Evolutionary conservation across 805 yeast species (phyloP).

Genomic region (Saccharomycopsis sp.): DNA sequence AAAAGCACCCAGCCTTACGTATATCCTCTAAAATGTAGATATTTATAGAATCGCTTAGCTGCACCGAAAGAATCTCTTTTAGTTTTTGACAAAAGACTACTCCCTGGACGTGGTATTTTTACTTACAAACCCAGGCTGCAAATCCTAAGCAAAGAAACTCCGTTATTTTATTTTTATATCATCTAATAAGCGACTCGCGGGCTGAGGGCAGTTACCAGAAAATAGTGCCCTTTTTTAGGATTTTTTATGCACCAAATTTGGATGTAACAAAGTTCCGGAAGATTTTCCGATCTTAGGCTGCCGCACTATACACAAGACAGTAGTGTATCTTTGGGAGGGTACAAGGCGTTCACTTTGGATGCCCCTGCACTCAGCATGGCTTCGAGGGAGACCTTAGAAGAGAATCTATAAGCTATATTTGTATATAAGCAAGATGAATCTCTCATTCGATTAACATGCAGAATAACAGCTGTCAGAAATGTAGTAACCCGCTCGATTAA

Average conservation of each 20-base stretch:
- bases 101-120: no score
- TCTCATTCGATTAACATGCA: neutral
- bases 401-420: neutral
- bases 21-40: neutral
- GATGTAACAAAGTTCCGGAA: no score
- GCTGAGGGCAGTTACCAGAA: neutral
- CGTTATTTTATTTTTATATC: neutral
- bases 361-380: neutral
- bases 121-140: no score
- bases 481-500: no score
- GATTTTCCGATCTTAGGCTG: no score
- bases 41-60: neutral
- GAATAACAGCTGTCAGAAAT: no score
- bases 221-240: neutral
- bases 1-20: no score
- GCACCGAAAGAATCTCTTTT: neutral
- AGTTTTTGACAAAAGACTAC: neutral
- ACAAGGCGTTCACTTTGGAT: neutral
- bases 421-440: neutral
- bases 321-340: neutral
- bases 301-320: neutral
- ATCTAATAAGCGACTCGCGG: neutral
- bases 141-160: neutral
- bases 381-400: neutral
- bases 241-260: no score